Evolutionary conservation across 2,329 filamentous ascomycete species (phyloP).

Genomic region (Bipolaris victoriae): DNA sequence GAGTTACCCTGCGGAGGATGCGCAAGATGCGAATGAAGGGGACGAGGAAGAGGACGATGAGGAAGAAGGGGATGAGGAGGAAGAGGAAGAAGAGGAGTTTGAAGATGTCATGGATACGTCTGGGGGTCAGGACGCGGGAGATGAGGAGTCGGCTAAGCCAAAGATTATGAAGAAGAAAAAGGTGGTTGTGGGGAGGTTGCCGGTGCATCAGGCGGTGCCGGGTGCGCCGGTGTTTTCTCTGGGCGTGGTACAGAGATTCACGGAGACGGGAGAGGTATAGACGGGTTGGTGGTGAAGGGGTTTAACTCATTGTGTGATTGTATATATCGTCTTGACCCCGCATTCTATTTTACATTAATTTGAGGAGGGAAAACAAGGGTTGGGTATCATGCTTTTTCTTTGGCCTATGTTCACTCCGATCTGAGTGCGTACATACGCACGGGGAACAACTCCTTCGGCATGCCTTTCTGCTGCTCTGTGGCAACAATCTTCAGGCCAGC

Average conservation of each 20-base stretch:
- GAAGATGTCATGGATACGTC: constrained; percentile 29
- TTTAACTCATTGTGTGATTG: background rate
- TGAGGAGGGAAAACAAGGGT: background rate
- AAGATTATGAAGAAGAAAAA: constrained; percentile 12
- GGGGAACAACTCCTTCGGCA: constrained; percentile 72
- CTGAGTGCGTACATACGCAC: constrained; percentile 80
- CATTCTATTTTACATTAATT: background rate
- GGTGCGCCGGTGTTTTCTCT: constrained; percentile 30
- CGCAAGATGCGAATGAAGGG: constrained; percentile 13
- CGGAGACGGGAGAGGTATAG: constrained; percentile 27
- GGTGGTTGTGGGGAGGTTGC: constrained; percentile 8
- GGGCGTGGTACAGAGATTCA: constrained; percentile 34
- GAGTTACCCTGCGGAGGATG: constrained; percentile 9
- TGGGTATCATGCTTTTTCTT: constrained; percentile 14
- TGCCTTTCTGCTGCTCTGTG: constrained; percentile 59
- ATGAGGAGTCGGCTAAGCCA: constrained; percentile 10
- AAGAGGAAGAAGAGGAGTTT: constrained; percentile 27
- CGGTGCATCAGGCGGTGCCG: constrained; percentile 21
- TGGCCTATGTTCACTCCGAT: constrained; percentile 47
- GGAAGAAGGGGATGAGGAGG: constrained; percentile 19
- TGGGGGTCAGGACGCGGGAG: constrained; percentile 8
- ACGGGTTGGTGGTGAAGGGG: background rate
- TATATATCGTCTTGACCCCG: background rate
- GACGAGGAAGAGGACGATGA: constrained; percentile 25
- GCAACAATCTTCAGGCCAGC: constrained; percentile 67